Percentiles rank a stretch among this genome's conserved stretches.
Evolutionary conservation across 208 protist species (phyloP).

Genomic region (Leishmania amazonensis): DNA sequence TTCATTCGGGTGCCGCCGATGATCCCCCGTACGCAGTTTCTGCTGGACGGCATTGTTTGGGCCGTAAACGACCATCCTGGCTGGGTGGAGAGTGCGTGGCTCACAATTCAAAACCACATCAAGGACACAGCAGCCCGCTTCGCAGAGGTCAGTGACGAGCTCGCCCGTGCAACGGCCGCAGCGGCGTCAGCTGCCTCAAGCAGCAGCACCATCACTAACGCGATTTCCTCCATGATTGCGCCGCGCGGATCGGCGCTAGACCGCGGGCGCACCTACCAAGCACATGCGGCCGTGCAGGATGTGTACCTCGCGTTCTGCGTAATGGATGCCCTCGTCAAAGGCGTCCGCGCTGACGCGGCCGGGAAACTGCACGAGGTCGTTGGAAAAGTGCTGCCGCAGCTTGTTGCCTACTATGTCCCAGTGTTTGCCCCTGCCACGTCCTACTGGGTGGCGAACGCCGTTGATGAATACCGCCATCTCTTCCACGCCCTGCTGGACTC

Average conservation of each 20-base stretch:
- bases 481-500: conserved; percentile 70
- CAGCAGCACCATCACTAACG: conserved; percentile 5
- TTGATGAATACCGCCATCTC: conserved; percentile 55
- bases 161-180: conserved; percentile 21
- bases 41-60: conserved; percentile 82
- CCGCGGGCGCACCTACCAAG: conserved; percentile 53
- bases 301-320: conserved; percentile 75
- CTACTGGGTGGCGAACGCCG: conserved; percentile 41
- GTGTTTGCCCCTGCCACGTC: conserved; percentile 33
- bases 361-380: conserved; percentile 25
- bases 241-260: conserved; percentile 26
- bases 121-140: conserved; percentile 52
- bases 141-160: conserved; percentile 36
- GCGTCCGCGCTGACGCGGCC: conserved; percentile 21
- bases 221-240: conserved; percentile 10
- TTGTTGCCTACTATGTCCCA: conserved; percentile 62
- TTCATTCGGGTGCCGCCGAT: conserved; percentile 46
- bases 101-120: conserved; percentile 61
- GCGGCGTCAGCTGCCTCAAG: background rate
- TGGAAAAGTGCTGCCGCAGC: conserved; percentile 54
- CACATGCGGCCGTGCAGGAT: conserved; percentile 70
- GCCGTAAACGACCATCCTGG: conserved; percentile 56
- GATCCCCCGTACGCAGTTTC: conserved; percentile 68
- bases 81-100: conserved; percentile 65
- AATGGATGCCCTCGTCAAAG: conserved; percentile 67